Conservation (phyloP, 208 protist species). For the Leishmania guyanensis region DNA sequence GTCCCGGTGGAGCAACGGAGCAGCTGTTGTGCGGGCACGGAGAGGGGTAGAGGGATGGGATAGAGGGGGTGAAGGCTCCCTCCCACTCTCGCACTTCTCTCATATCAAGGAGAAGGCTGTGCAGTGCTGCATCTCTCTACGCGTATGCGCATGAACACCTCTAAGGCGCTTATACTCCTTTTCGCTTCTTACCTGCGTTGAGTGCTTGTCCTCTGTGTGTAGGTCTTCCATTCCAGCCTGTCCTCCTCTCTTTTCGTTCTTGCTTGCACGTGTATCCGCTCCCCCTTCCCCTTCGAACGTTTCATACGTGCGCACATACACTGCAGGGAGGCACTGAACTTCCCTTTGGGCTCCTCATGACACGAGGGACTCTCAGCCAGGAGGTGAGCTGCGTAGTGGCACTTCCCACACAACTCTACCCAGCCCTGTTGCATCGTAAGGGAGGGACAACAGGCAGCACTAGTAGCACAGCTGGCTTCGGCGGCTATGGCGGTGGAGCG, state of each 20-base stretch:
- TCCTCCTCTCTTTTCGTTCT: neutral
- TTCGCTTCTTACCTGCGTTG: neutral
- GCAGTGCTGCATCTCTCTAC: neutral
- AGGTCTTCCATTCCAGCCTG: too few species aligned
- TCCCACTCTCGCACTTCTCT: neutral
- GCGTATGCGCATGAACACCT: neutral
- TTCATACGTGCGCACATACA: neutral
- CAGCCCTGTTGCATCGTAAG: slow-evolving; percentile 25
- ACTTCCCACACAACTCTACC: slow-evolving; percentile 12
- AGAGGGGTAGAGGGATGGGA: neutral
- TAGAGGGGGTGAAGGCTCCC: neutral
- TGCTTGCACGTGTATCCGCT: neutral
- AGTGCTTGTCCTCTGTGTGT: neutral
- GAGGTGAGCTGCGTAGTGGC: slow-evolving; percentile 30
- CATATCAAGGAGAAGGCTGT: neutral
- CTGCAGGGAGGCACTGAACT: neutral
- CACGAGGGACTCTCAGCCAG: neutral
- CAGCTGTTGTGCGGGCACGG: neutral
- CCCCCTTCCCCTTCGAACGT: neutral
- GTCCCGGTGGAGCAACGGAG: neutral
- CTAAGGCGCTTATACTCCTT: neutral
- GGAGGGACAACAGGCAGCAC: neutral
- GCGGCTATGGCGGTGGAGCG: neutral
- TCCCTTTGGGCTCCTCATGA: slow-evolving; percentile 6
- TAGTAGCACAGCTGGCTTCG: neutral